These are phyloP conservation scores for Apiospora marii DNA, from an alignment of 2,329 filamentous ascomycete genomes.

Conservation along the genomic window DNA sequence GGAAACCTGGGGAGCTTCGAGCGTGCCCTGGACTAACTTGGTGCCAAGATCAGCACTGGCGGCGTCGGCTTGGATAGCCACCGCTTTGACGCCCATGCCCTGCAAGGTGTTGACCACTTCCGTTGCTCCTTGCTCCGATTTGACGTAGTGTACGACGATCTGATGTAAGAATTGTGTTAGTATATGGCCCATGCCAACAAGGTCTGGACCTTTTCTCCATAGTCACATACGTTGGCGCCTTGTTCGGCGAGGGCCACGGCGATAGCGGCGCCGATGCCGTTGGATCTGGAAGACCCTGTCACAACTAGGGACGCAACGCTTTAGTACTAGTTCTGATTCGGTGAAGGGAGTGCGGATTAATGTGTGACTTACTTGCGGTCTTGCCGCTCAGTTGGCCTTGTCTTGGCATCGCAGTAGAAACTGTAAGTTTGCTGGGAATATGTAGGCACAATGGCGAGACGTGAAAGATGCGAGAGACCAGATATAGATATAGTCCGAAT, in stretches of 20 bases:
- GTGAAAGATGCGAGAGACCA: too few relatives aligned
- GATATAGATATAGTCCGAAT: not conserved
- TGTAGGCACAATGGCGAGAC: too few relatives aligned
- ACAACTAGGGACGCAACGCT: not conserved
- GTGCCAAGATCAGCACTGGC: conserved; percentile 39
- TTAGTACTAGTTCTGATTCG: not conserved
- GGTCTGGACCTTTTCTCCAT: too few relatives aligned
- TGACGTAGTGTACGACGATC: not conserved
- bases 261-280: not conserved
- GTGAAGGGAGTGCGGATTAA: too few relatives aligned
- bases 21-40: conserved; percentile 44
- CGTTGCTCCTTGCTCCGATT: not conserved
- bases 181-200: not conserved
- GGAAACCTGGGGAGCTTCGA: conserved; percentile 43
- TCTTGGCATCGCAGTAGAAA: not conserved
- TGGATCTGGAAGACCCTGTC: not conserved
- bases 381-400: not conserved
- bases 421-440: too few relatives aligned
- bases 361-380: not conserved
- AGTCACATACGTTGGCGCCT: not conserved
- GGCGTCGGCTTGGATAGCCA: conserved; percentile 44
- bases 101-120: not conserved
- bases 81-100: conserved; percentile 38
- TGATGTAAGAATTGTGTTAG: not conserved
- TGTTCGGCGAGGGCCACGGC: not conserved